Base-by-base conservation (phyloP, 2,329 filamentous ascomycete species). In the Trichoderma koningiopsis region DNA sequence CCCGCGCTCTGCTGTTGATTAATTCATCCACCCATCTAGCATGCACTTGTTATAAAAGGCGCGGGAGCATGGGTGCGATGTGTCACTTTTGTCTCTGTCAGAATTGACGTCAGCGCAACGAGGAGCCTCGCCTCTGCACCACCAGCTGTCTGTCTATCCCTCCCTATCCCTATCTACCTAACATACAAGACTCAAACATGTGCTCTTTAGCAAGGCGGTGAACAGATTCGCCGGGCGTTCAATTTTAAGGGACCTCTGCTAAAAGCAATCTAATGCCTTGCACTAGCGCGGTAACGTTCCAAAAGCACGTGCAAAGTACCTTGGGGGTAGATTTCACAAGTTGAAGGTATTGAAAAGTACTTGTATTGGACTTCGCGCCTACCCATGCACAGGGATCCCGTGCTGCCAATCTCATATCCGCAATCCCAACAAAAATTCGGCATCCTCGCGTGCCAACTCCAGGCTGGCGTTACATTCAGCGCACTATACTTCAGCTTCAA, bases 221-320 rank as follows among this genome's bases (percentile, higher is more conserved):
- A 64, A 55, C 61, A 40, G 10, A 53, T 64, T 40, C 16, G 49
- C 10, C 31, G 40, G 40, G 10, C 33, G 4, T 40, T 24, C 22
- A 33, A 7, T 19, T 29, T 29, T 24, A 64, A 64, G 47, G 61
- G 47, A 55, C 61, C 47, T n/a, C 47, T 53, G 35, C 33, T 37
- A 62, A 31, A 22, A 52, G 43, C 27, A 31, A 33, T 29, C 8
- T 33, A 56, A 56, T 33, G 53, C 53, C 27, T 33, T n/a, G 19
- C 16, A 31, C 19, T 64, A 64, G 61, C 61, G 63, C 53, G 13
- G 63, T 66, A 37, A 49, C 62, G 53, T 47, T 37, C 19, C n/a
- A 52, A 29, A 59, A 68, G 65, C 65, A 68, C 65, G 65, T 68
- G 65, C 55, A 68, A 55, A 62, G 65, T 68, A 68, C 27, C n/a